Percentiles rank a stretch among this genome's conserved stretches.
Evolutionary conservation across 495 filamentous ascomycete genomes (phyloP).

Genomic region (Ascodesmis nigricans): DNA sequence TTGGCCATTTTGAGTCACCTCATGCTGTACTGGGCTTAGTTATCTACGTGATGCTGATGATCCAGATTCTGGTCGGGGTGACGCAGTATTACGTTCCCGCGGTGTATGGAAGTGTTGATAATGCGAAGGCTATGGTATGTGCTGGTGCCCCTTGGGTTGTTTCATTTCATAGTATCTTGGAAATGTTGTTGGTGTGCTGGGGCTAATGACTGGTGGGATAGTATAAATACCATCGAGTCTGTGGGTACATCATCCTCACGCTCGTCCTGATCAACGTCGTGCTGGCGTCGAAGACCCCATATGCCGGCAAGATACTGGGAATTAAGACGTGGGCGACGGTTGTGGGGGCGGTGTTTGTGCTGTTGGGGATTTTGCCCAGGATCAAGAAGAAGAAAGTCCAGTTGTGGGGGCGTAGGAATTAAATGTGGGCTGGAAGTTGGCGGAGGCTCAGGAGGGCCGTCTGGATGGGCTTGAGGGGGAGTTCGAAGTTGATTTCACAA

Average conservation of each 20-base stretch:
- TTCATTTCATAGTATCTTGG: not conserved
- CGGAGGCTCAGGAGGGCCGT: no score
- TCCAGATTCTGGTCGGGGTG: conserved; percentile 59
- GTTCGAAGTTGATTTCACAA: no score
- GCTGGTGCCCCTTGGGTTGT: not conserved
- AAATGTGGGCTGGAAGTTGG: no score
- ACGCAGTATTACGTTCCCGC: conserved; percentile 50
- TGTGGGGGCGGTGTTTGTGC: conserved; percentile 34
- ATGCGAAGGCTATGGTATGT: conserved; percentile 42
- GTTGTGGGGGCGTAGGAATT: conserved; percentile 21
- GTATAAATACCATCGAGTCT: conserved; percentile 71
- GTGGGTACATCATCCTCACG: conserved; percentile 53
- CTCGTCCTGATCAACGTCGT: conserved; percentile 50
- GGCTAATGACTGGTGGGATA: conserved; percentile 1
- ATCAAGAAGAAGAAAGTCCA: conserved; percentile 71
- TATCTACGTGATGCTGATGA: conserved; percentile 45
- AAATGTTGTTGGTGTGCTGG: not conserved
- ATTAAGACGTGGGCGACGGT: conserved; percentile 55
- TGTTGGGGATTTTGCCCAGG: conserved; percentile 50
- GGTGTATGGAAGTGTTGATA: conserved; percentile 54
- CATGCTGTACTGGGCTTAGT: conserved; percentile 62
- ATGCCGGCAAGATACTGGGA: conserved; percentile 34
- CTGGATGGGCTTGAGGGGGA: no score
- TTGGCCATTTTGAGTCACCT: conserved; percentile 46
- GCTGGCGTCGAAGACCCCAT: conserved; percentile 55